Conservation (phyloP, 2,329 filamentous ascomycete species). For the Ascochyta clinopodiicola region DNA sequence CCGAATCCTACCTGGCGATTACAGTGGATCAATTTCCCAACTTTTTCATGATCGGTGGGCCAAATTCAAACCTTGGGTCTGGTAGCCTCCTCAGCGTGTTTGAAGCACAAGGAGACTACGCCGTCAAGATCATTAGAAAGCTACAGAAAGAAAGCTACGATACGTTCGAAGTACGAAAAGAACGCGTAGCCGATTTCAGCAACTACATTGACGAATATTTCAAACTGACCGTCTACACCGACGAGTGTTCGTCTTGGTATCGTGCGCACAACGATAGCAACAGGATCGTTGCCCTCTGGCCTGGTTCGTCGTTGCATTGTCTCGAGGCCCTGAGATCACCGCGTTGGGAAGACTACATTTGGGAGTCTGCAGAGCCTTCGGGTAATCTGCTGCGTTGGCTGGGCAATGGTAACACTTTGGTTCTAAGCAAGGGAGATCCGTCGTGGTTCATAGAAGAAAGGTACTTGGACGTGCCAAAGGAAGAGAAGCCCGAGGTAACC, state of each 20-base stretch:
- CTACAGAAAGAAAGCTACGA: too few relatives aligned
- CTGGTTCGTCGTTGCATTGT: slow-evolving; percentile 42
- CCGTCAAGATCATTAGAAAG: too few relatives aligned
- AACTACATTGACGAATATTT: slow-evolving; percentile 45
- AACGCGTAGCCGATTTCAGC: slow-evolving; percentile 21
- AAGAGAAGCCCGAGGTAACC: background rate
- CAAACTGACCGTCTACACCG: slow-evolving; percentile 40
- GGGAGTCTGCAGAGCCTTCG: background rate
- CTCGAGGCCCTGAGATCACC: slow-evolving; percentile 43
- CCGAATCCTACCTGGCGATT: too few relatives aligned
- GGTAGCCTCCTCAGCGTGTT: too few relatives aligned
- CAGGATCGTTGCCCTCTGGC: slow-evolving; percentile 44
- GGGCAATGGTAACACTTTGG: background rate
- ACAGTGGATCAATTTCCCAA: too few relatives aligned
- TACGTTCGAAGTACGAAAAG: too few relatives aligned
- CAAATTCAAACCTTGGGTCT: too few relatives aligned
- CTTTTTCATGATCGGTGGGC: too few relatives aligned
- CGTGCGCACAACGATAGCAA: slow-evolving; percentile 27
- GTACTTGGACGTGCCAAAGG: background rate
- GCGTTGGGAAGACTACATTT: slow-evolving; percentile 43
- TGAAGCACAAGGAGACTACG: too few relatives aligned
- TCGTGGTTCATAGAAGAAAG: background rate
- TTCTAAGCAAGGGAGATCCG: background rate
- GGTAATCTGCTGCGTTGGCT: background rate
- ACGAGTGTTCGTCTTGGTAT: slow-evolving; percentile 48